A percentile compares a stretch with the other conserved stretches of the same genome.
Conservation (phyloP, 345 rosid genomes). For the Eucalyptus curtisii region DNA sequence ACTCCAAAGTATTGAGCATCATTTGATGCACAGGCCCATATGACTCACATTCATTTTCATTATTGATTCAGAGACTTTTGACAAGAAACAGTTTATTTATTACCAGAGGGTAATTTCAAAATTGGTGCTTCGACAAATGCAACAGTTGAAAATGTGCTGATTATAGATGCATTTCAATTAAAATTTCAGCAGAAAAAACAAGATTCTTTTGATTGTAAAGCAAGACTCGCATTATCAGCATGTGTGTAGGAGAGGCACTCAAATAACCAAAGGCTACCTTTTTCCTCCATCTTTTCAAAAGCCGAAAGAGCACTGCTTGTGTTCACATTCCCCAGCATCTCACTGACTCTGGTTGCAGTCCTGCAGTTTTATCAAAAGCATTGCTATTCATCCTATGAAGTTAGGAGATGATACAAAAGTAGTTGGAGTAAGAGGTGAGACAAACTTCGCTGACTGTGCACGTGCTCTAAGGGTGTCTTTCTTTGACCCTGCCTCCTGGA, state of each 20-base stretch:
- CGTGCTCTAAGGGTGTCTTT: constrained; percentile 51
- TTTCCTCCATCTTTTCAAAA: constrained; percentile 80
- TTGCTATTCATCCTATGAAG: not conserved
- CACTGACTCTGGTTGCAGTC: constrained; percentile 73
- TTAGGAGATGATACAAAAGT: not conserved
- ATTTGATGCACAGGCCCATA: not conserved
- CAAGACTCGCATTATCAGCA: not conserved
- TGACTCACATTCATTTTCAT: not conserved
- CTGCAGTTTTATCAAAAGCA: constrained; percentile 12
- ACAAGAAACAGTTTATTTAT: not conserved
- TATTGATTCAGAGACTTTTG: not conserved
- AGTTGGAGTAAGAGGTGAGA: not conserved
- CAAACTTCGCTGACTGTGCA: constrained; percentile 40
- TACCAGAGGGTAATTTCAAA: not conserved
- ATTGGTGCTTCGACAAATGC: not conserved
- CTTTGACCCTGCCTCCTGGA: constrained; percentile 48
- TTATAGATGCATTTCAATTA: not conserved
- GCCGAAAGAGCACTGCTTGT: constrained; percentile 69
- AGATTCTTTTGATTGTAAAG: not conserved
- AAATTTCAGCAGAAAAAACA: not conserved
- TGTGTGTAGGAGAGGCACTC: not conserved
- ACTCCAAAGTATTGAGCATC: not conserved
- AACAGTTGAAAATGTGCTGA: not conserved
- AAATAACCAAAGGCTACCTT: constrained; percentile 22
- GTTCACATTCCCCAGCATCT: constrained; percentile 70